phyloP scores from a whole-genome alignment of 495 filamentous ascomycete genomes.

The Penicillium fimorum region DNA sequence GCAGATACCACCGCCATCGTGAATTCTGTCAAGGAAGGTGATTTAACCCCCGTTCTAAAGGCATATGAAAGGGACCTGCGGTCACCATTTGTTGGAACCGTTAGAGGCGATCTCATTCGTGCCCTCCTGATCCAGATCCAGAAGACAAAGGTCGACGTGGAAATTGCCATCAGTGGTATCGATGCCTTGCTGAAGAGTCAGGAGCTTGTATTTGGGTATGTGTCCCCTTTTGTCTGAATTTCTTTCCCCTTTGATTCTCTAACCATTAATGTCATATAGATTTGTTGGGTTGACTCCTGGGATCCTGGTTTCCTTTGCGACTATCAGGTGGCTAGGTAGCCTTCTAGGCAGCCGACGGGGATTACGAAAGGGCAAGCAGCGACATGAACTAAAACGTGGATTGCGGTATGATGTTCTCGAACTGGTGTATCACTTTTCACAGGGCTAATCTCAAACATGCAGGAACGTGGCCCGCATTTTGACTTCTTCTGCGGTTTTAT shows the following conservation, averaged over 20 bases:
- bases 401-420: constrained; percentile 53
- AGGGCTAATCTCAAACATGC: not conserved
- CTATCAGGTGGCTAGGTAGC: constrained; percentile 66
- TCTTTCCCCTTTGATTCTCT: not conserved
- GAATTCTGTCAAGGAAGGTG: constrained; percentile 79
- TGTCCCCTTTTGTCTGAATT: not conserved
- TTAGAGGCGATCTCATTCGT: constrained; percentile 83
- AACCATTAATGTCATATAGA: constrained; percentile 35
- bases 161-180: constrained; percentile 92
- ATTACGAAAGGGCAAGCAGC: constrained; percentile 54
- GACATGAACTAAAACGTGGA: constrained; percentile 65
- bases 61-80: constrained; percentile 88
- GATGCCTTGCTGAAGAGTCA: constrained; percentile 91
- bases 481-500: constrained; percentile 52
- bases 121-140: constrained; percentile 94
- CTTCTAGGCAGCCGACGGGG: constrained; percentile 67
- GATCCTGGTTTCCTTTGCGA: constrained; percentile 75
- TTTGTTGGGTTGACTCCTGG: constrained; percentile 92
- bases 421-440: not conserved
- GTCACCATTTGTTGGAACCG: constrained; percentile 71
- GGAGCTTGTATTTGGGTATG: constrained; percentile 86
- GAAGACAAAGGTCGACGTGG: constrained; percentile 97
- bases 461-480: constrained; percentile 83
- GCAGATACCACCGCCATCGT: constrained; percentile 66
- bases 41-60: constrained; percentile 84